Evolutionary conservation across 2,329 filamentous ascomycete genomes (phyloP).

Genomic region (Aaosphaeria pasadenensis): DNA sequence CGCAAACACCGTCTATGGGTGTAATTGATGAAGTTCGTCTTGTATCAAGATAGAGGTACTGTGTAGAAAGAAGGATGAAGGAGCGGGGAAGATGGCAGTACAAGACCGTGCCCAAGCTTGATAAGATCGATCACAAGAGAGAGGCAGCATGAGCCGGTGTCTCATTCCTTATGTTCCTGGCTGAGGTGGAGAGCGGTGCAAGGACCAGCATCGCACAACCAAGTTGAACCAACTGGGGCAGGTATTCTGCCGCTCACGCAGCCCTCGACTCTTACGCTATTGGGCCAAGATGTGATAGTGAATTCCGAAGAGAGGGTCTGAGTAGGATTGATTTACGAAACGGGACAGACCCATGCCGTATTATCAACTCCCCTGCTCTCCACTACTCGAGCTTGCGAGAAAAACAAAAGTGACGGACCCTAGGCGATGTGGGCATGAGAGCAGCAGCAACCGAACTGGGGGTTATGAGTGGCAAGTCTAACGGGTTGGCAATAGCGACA

Average conservation of each 20-base stretch:
- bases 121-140: no score
- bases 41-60: not conserved
- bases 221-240: conserved; percentile 29
- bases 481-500: conserved; percentile 16
- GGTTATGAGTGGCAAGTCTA: not conserved
- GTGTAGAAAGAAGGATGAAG: conserved; percentile 2
- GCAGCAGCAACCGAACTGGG: conserved; percentile 17
- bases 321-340: conserved; percentile 19
- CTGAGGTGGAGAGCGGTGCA: conserved; percentile 27
- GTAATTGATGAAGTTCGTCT: not conserved
- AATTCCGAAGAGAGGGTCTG: conserved; percentile 19
- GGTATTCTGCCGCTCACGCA: conserved; percentile 33
- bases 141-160: conserved; percentile 25
- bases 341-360: conserved; percentile 11
- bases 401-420: conserved; percentile 7
- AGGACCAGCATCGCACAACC: conserved; percentile 24
- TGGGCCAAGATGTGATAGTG: conserved; percentile 39
- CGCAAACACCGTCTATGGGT: not conserved
- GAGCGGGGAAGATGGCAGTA: conserved; percentile 6
- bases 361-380: conserved; percentile 23
- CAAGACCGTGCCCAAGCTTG: conserved; percentile 1
- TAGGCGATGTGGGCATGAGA: conserved; percentile 4
- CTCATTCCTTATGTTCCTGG: conserved; percentile 30
- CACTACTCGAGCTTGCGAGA: conserved; percentile 3
- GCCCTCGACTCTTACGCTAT: conserved; percentile 27